These are phyloP conservation scores for Rhodofomes roseus DNA, from an alignment of 1,284 basidiomycete species.

Conservation along the genomic window DNA sequence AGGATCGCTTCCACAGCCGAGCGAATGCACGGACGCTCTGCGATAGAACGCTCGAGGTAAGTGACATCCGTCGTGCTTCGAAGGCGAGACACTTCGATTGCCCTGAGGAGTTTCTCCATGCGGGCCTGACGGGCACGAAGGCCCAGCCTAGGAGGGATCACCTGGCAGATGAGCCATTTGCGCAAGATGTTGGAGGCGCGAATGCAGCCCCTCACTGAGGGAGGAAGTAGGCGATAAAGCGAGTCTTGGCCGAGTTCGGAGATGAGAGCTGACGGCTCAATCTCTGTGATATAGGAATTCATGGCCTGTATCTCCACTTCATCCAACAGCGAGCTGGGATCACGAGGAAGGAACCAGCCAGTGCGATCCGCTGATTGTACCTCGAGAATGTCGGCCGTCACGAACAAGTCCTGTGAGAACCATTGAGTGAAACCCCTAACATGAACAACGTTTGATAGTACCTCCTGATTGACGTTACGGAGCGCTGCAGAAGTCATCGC, in stretches of 20 bases:
- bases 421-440: neutral
- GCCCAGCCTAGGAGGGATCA: constrained; percentile 60
- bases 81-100: constrained; percentile 66
- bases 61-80: constrained; percentile 44
- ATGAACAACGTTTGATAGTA: constrained; percentile 24
- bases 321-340: constrained; percentile 49
- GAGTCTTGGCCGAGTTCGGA: constrained; percentile 65
- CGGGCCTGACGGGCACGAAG: constrained; percentile 59
- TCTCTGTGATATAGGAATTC: constrained; percentile 64
- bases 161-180: constrained; percentile 70
- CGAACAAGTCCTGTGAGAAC: constrained; percentile 55
- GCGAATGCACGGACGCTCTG: constrained; percentile 57
- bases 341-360: constrained; percentile 69
- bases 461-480: constrained; percentile 72
- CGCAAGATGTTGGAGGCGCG: constrained; percentile 70
- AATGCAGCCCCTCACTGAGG: constrained; percentile 67
- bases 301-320: constrained; percentile 72
- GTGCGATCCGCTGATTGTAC: constrained; percentile 72
- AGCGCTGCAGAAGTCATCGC: constrained; percentile 70
- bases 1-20: constrained; percentile 76
- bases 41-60: constrained; percentile 25
- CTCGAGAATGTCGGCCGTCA: constrained; percentile 72
- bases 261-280: constrained; percentile 66
- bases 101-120: constrained; percentile 66
- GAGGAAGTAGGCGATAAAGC: constrained; percentile 69